Base-by-base conservation (phyloP, 176 grass and related monocot genomes). In the Poa annua region DNA sequence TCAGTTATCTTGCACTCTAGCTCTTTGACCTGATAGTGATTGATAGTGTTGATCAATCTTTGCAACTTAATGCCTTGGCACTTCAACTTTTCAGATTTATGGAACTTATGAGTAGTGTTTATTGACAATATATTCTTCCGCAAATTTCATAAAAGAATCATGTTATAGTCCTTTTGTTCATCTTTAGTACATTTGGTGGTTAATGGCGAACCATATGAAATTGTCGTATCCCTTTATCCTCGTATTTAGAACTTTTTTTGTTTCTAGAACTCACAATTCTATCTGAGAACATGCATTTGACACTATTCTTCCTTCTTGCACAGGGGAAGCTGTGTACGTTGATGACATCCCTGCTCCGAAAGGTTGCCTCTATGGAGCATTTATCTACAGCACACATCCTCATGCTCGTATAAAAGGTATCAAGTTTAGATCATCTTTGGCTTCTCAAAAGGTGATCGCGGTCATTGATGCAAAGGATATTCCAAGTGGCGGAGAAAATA, bases 281-380 rank as follows among this genome's bases (percentile, higher is more conserved):
- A n/a, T 20, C 26, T 29, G 14, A 7, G 72, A 69, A 63, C 54
- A 72, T 53, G 8, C 50, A 81, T 15, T 71, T 41, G 48, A 88
- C 34, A 2, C 77, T 79, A 38, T 56, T 61, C 13, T 50, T 50
- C 14, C 0, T 50, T 50, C 48, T 50, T 52, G 42, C 69, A 67
- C 82, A 94, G 92, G 92, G 83, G 91, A 97, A 67, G 91, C 89
- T 53, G 66, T 94, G 47, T 97, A 92, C 84, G 91, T 97, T 82
- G 91, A 97, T 86, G 94, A 97, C 54, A 92, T 94, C 77, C 83
- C 89, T 80, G 49, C 85, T 84, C 94, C 91, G 2, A 90, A 92
- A 49, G 85, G 86, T 36, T 94, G 94, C 62, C 80, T 97, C 44
- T 86, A 90, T 86, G 94, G 91, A 81, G 89, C 91, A 77, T 94